Evolutionary conservation across 148 eudicot species (phyloP), one percentile per base, ranked within the genome.

Genomic region (Rhododendron williamsianum): DNA sequence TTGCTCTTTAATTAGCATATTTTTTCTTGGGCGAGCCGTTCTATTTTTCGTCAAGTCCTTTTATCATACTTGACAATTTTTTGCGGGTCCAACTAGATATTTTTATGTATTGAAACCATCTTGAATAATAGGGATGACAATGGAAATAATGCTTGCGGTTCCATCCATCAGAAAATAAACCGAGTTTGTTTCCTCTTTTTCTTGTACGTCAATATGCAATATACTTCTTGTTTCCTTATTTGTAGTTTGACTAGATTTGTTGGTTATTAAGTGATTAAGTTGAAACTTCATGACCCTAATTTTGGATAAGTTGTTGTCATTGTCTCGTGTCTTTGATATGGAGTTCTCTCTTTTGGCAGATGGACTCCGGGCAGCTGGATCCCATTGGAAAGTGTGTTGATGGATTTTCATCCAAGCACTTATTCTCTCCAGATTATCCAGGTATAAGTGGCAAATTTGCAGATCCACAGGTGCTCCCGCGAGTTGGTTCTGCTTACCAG

Each of bases 401-500:
- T 46, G 86, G 80, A 69, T 84, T 78, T 74, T 84, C 60, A 27
- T 76, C 84, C 13, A 71, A 45, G 67, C 81, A 81, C 38, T 81
- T 45, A 45, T 27, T 60, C 76, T 63, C 81, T 58, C 46, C 67
- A 7, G 82, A 73, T 81, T 84, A 82, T 84, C 77, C 45, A 27
- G 48, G 84, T 74, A 41, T 60, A 49, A 84, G 84, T 81, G 82
- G 82, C 48, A 58, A 19, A 27, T 86, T 69, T 71, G 89, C 77
- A 76, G 80, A 78, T 13, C 88, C 85, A n/a, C 46, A 35, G 51
- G 36, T 63, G 52, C 45, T 19, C 60, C 83, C 89, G 4, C 86
- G 86, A 73, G 77, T 89, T 82, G 91, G 91, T 12, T 72, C 82
- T 56, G 81, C 87, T 12, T 85, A 87, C 80, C 91, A 89, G 82